Evolutionary conservation across 352 stramenopile genomes (phyloP).

Genomic region (Phytophthora litchii): DNA sequence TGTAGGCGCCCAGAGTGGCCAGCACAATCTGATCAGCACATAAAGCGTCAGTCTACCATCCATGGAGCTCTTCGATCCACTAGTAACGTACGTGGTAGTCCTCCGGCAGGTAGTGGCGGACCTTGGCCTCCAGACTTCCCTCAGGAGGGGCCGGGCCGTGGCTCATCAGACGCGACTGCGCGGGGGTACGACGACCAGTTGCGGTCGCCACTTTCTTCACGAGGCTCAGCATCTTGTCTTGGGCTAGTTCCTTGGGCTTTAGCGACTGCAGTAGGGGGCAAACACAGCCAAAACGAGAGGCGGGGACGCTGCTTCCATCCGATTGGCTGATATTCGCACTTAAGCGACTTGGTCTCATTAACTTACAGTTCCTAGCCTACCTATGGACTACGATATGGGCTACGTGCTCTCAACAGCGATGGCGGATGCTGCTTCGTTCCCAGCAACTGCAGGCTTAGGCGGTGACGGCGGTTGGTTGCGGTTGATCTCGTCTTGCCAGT

Average conservation of each 20-base stretch:
- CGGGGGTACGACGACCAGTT: constrained; percentile 41
- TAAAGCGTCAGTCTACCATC: constrained; percentile 7
- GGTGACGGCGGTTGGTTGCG: constrained; percentile 33
- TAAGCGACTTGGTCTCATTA: not conserved
- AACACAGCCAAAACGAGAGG: constrained; percentile 34
- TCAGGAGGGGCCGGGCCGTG: constrained; percentile 64
- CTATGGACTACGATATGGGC: constrained; percentile 15
- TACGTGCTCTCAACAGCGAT: constrained; percentile 19
- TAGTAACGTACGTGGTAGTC: constrained; percentile 79
- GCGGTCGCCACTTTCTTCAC: constrained; percentile 71
- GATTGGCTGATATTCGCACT: constrained; percentile 27
- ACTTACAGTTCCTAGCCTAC: constrained; percentile 14
- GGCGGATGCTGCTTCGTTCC: constrained; percentile 14
- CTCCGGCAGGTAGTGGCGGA: constrained; percentile 82
- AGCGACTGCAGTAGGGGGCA: constrained; percentile 19
- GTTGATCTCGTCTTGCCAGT: constrained; percentile 77
- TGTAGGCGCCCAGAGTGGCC: constrained; percentile 83
- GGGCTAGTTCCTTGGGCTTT: constrained; percentile 22
- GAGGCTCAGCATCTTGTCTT: constrained; percentile 68
- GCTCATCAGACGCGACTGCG: constrained; percentile 79
- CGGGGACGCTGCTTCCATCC: not conserved
- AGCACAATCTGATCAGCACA: constrained; percentile 69
- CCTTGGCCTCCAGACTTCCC: constrained; percentile 83
- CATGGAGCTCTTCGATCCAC: not conserved
- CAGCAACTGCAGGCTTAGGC: constrained; percentile 9